Evolutionary conservation across 495 filamentous ascomycete genomes (phyloP).

Genomic region (Lophiostoma macrostomum): DNA sequence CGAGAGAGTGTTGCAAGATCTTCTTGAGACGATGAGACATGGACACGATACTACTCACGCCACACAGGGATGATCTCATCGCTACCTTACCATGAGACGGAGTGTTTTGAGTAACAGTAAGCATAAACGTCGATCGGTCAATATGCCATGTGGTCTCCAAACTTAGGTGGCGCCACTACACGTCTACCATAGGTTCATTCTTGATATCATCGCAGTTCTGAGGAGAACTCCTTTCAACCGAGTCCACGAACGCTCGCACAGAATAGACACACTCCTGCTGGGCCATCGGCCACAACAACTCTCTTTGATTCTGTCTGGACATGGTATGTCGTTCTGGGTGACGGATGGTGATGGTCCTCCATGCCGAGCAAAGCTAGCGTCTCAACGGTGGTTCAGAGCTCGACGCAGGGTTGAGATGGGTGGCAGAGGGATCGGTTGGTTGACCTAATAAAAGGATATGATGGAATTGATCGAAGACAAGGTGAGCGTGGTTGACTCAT

Average conservation of each 20-base stretch:
- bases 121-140: constrained; percentile 11
- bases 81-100: not conserved
- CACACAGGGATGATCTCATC: too few species aligned
- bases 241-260: not conserved
- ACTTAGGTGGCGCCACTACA: not conserved
- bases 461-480: constrained; percentile 12
- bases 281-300: too few species aligned
- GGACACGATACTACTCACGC: too few species aligned
- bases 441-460: constrained; percentile 1
- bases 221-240: constrained; percentile 3
- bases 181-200: too few species aligned
- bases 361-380: constrained; percentile 2
- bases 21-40: too few species aligned
- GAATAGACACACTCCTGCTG: too few species aligned
- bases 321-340: not conserved
- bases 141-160: constrained; percentile 18
- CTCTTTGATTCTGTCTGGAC: not conserved
- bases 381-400: not conserved
- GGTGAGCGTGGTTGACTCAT: constrained; percentile 12
- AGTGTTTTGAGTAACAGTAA: constrained; percentile 28
- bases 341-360: constrained; percentile 1
- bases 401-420: not conserved
- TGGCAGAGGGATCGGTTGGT: constrained; percentile 1
- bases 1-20: too few species aligned
- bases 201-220: not conserved